These are phyloP conservation scores for Amanita jacksonii DNA, from an alignment of 768 basidiomycete genomes.

Conservation along the genomic window DNA sequence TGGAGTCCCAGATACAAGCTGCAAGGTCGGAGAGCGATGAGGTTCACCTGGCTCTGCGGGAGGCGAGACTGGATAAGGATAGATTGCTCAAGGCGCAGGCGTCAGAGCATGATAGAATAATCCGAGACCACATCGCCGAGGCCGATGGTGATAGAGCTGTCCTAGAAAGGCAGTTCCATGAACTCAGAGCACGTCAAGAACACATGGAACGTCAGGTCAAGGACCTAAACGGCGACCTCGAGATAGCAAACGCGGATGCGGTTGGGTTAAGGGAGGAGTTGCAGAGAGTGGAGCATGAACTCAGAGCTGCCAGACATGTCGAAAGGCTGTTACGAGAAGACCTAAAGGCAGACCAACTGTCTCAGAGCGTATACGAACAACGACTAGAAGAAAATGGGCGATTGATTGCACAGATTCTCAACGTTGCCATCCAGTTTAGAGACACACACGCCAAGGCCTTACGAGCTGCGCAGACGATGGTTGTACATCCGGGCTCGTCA, in stretches of 20 bases:
- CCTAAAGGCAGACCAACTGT: slow-evolving; percentile 55
- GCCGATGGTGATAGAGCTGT: slow-evolving; percentile 92
- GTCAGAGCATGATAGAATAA: slow-evolving; percentile 49
- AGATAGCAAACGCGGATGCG: slow-evolving; percentile 60
- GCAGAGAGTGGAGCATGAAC: slow-evolving; percentile 58
- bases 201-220: slow-evolving; percentile 52
- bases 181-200: slow-evolving; percentile 56
- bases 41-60: slow-evolving; percentile 55
- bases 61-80: slow-evolving; percentile 73
- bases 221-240: slow-evolving; percentile 48
- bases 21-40: slow-evolving; percentile 66
- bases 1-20: slow-evolving; percentile 65
- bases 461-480: slow-evolving; percentile 48
- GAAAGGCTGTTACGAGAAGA: slow-evolving; percentile 70
- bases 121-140: slow-evolving; percentile 86
- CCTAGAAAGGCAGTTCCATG: slow-evolving; percentile 78
- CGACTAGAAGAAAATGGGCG: slow-evolving; percentile 55
- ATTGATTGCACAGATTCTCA: slow-evolving; percentile 73
- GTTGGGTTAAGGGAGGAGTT: slow-evolving; percentile 65
- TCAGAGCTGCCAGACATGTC: slow-evolving; percentile 54
- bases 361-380: slow-evolving; percentile 59
- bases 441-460: slow-evolving; percentile 69
- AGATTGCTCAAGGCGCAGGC: slow-evolving; percentile 63
- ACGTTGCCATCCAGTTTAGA: slow-evolving; percentile 71
- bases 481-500: slow-evolving; percentile 39